Conservation (phyloP, 179 eudicot species). For the Beta corolliflora region DNA sequence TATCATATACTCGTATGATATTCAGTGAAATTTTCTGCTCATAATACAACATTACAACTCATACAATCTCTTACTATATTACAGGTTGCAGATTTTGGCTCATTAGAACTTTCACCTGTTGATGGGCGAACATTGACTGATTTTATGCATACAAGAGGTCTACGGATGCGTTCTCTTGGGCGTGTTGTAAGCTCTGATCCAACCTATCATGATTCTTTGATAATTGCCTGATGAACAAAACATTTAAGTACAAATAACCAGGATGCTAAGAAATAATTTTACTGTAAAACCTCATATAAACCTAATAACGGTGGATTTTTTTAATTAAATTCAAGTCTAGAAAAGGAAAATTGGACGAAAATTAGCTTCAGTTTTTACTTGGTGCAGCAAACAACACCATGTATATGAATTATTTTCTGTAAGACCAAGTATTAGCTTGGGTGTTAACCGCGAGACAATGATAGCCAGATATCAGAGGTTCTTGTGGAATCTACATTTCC, state of each 20-base stretch:
- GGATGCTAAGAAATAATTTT: neutral
- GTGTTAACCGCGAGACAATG: neutral
- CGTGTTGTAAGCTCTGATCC: conserved; percentile 69
- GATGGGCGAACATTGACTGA: conserved; percentile 98
- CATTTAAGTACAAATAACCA: neutral
- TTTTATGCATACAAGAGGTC: conserved; percentile 99
- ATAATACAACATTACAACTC: conserved; percentile 2
- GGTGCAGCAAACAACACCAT: neutral
- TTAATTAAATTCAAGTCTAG: neutral
- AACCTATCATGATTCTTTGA: neutral
- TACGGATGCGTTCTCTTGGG: conserved; percentile 96
- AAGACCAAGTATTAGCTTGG: neutral
- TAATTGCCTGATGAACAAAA: neutral
- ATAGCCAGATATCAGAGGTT: neutral
- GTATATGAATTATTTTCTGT: neutral
- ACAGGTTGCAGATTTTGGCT: conserved; percentile 99
- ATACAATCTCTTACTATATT: conserved; percentile 9
- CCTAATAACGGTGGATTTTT: neutral
- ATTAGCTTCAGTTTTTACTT: neutral
- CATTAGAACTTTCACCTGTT: conserved; percentile 97
- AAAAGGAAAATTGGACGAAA: neutral
- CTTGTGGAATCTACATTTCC: neutral
- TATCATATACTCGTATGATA: neutral
- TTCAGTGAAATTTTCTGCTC: conserved; percentile 4
- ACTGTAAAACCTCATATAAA: neutral